Evolutionary conservation across 2,329 filamentous ascomycete genomes (phyloP), one percentile per base, ranked within the genome.

Genomic region (Cladophialophora exuberans): DNA sequence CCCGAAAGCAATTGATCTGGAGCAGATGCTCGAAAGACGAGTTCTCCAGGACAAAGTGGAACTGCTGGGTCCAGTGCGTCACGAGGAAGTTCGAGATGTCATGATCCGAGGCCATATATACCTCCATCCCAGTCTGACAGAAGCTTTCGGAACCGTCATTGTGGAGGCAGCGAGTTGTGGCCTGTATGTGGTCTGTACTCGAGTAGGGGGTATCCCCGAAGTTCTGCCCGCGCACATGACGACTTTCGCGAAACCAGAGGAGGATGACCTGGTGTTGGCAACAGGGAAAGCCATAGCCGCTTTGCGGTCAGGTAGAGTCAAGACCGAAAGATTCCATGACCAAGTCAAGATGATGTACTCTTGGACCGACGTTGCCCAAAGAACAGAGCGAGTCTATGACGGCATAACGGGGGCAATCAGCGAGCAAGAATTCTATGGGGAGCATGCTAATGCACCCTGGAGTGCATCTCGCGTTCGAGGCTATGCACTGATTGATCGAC

Each of bases 281-380:
- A 97, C 95, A 0, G 89, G 90, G 15, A 87, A 87, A 62, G 94
- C 95, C 15, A 97, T 99, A 59, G 87, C 86, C 0, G 87, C 89
- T 25, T 80, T 99, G 52, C 86, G 93, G 39, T 88, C 87, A 4
- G 93, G 92, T 64, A 90, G 87, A 65, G 88, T 99, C 23, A 86
- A 90, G 60, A 96, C 94, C 1, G 93, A 97, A 70, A 84, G 87
- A 36, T 99, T 99, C 68, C 94, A 99, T 70, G 93, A 96, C 63
- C 89, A 97, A 72, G 94, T 99, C 60, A 91, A 93, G 72, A 89
- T 89, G 76, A 97, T 97, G 94, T 99, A 99, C 75, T 96, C 90
- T 1, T 99, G 94, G 94, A 89, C 89, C 23, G 93, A 99, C 70
- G 93, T 99, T 23, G 94, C 94, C 11, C 83, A 88, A 65, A 88